Evolutionary conservation across 352 stramenopile genomes (phyloP).

Genomic region (Phytopythium kandeliae): DNA sequence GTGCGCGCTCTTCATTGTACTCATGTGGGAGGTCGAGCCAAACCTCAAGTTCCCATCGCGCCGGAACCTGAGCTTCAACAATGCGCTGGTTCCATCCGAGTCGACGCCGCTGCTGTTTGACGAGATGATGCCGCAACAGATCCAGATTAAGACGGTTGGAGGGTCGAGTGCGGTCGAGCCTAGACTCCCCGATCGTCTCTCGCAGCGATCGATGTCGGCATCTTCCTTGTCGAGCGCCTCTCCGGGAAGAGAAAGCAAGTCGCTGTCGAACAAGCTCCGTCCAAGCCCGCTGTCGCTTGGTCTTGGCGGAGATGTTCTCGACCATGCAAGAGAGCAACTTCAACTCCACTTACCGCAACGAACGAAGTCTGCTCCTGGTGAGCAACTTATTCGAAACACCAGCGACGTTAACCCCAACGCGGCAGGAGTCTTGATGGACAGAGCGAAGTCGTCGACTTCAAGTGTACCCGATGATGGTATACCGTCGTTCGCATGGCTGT

Average conservation of each 20-base stretch:
- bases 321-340: constrained; percentile 33
- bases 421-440: neutral
- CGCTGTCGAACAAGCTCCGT: constrained; percentile 10
- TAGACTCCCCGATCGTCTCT: neutral
- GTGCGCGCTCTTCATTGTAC: constrained; percentile 64
- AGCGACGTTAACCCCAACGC: neutral
- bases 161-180: neutral
- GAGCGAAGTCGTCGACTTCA: neutral
- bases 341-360: constrained; percentile 18
- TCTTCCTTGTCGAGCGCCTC: constrained; percentile 1
- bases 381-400: neutral
- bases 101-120: constrained; percentile 46
- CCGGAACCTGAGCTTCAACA: constrained; percentile 42
- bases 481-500: constrained; percentile 55
- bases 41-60: constrained; percentile 55
- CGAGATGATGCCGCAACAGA: constrained; percentile 13
- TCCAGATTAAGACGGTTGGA: constrained; percentile 9
- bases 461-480: constrained; percentile 4
- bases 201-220: constrained; percentile 3
- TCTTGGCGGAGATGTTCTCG: constrained; percentile 45
- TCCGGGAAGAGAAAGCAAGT: neutral
- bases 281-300: constrained; percentile 61
- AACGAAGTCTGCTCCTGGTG: neutral
- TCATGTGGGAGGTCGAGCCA: constrained; percentile 86
- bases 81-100: constrained; percentile 23